phyloP scores from a whole-genome alignment of 2,329 filamentous ascomycete species.

The Ustilaginoidea virens region DNA sequence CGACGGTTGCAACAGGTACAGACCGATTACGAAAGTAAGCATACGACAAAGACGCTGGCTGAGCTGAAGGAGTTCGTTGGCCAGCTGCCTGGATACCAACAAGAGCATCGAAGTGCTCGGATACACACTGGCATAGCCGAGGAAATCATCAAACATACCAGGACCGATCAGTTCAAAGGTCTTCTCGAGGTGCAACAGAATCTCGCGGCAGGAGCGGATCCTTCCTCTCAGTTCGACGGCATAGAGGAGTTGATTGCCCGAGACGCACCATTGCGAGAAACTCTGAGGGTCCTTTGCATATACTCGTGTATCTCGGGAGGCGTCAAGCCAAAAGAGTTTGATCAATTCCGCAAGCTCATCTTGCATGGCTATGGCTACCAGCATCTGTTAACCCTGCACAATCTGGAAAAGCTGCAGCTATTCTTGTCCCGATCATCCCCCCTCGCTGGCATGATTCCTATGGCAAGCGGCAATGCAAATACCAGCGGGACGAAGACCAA shows the following conservation, averaged over 20 bases:
- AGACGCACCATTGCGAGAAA: slow-evolving; percentile 62
- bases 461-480: slow-evolving; percentile 36
- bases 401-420: slow-evolving; percentile 78
- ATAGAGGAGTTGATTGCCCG: slow-evolving; percentile 93
- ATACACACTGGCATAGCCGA: slow-evolving; percentile 85
- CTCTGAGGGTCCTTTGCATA: slow-evolving; percentile 74
- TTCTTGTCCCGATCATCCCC: slow-evolving; percentile 65
- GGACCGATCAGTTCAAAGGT: slow-evolving; percentile 76
- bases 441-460: slow-evolving; percentile 67
- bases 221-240: slow-evolving; percentile 72
- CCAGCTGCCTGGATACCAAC: slow-evolving; percentile 80
- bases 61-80: slow-evolving; percentile 93
- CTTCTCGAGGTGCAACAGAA: slow-evolving; percentile 92
- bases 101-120: slow-evolving; percentile 84
- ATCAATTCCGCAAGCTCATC: slow-evolving; percentile 75
- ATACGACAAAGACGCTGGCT: slow-evolving; percentile 72
- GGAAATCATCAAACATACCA: slow-evolving; percentile 87
- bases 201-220: slow-evolving; percentile 77
- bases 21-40: slow-evolving; percentile 78
- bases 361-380: slow-evolving; percentile 91
- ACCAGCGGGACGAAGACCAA: slow-evolving; percentile 63
- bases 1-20: slow-evolving; percentile 70
- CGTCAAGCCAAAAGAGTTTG: slow-evolving; percentile 75
- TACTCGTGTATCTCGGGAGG: slow-evolving; percentile 85
- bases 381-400: slow-evolving; percentile 77